Percentiles rank a stretch among this genome's conserved stretches.
Conservation (phyloP, 2,329 filamentous ascomycete genomes). For the Fusarium xylarioides region DNA sequence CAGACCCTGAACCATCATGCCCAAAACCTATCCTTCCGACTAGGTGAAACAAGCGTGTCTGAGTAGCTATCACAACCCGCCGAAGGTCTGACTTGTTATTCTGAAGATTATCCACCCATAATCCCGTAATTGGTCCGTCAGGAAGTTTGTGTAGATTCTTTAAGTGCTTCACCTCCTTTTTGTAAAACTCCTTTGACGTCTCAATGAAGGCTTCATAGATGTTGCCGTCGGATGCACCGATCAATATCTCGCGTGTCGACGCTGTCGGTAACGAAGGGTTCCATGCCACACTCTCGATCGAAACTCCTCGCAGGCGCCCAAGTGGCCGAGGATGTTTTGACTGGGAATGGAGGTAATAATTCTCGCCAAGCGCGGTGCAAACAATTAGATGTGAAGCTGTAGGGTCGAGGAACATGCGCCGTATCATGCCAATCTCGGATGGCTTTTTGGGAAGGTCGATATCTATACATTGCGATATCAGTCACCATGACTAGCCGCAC, state of each 20-base stretch:
- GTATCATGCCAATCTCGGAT: slow-evolving; percentile 89
- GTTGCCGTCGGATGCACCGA: slow-evolving; percentile 92
- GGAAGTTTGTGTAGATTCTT: slow-evolving; percentile 83
- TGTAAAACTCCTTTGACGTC: slow-evolving; percentile 92
- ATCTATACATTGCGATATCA: slow-evolving; percentile 63
- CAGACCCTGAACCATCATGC: slow-evolving; percentile 82
- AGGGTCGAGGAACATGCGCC: slow-evolving; percentile 96
- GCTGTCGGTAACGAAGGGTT: slow-evolving; percentile 92
- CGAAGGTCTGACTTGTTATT: slow-evolving; percentile 77
- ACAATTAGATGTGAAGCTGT: slow-evolving; percentile 95
- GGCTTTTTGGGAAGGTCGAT: slow-evolving; percentile 96
- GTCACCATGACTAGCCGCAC: background rate
- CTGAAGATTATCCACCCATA: slow-evolving; percentile 81
- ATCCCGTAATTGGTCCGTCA: slow-evolving; percentile 83
- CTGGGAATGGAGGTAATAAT: slow-evolving; percentile 97
- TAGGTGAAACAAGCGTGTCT: slow-evolving; percentile 81
- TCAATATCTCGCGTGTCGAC: slow-evolving; percentile 90
- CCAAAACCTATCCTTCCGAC: slow-evolving; percentile 78
- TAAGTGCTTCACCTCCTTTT: slow-evolving; percentile 91
- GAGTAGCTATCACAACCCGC: slow-evolving; percentile 82
- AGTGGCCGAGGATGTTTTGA: slow-evolving; percentile 87
- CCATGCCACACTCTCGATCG: slow-evolving; percentile 92
- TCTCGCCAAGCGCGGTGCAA: slow-evolving; percentile 90
- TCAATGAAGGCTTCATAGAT: slow-evolving; percentile 97
- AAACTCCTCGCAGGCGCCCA: slow-evolving; percentile 82